phyloP scores from a whole-genome alignment of 2,329 filamentous ascomycete genomes.

The Triangularia setosa region DNA sequence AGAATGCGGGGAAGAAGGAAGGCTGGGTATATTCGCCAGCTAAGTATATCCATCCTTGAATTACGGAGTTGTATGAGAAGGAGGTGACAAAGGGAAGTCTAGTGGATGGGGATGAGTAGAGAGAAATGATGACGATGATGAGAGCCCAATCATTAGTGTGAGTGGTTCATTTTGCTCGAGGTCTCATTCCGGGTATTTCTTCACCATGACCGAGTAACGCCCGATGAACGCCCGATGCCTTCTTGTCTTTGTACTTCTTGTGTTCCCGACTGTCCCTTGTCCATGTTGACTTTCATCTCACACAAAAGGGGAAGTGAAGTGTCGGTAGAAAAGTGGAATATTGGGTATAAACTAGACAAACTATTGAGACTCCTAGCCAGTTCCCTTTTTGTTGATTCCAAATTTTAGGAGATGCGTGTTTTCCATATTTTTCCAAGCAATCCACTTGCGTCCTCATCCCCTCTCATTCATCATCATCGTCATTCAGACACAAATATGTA shows the following conservation, averaged over 20 bases:
- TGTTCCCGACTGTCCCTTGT: background rate
- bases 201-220: constrained; percentile 1
- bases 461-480: background rate
- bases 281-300: background rate
- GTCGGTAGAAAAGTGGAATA: background rate
- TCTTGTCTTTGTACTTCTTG: background rate
- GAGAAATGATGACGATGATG: background rate
- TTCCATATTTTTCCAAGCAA: background rate
- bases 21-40: constrained; percentile 8
- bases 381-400: background rate
- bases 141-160: background rate
- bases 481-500: background rate
- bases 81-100: background rate
- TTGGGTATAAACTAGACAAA: background rate
- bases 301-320: background rate
- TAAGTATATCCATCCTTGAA: background rate
- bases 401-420: background rate
- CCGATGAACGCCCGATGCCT: background rate
- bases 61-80: background rate
- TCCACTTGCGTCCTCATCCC: background rate
- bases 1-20: constrained; percentile 14
- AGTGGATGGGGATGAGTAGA: background rate
- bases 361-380: background rate
- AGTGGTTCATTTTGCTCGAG: background rate
- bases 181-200: constrained; percentile 3